Base-by-base conservation (phyloP, 2,329 filamentous ascomycete genomes). In the Ophiostoma fasciatum region DNA sequence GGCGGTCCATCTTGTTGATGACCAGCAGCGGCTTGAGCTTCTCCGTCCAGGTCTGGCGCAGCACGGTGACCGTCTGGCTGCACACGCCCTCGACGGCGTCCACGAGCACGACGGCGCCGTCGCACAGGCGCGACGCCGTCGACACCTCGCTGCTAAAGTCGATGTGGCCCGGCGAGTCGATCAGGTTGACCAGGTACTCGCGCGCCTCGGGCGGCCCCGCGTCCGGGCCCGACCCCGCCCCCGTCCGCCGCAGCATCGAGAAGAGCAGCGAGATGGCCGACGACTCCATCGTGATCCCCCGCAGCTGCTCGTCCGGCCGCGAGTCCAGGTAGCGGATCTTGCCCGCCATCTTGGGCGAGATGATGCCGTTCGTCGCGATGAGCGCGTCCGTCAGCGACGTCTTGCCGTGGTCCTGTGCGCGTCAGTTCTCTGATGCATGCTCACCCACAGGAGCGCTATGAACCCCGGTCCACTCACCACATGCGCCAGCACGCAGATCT, bases 271-370 rank as follows among this genome's bases (percentile, higher is more conserved):
- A 96, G 45, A 98, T 98, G 43, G 90, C 90, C 6, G 88, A 96
- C 0, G 90, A 96, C 57, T 98, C 90, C 90, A 98, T 98, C n/a
- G 90, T 98, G 52, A 98, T 98, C 38, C 90, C 90, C 45, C 90
- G 79, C 13, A 82, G 71, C 60, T 98, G 90, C 57, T 98, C 90
- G 58, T 98, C 90, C 2, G 88, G 88, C 29, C 90, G 71, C 17
- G 90, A 96, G 61, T 98, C 90, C 40, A 98, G 75, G 52, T 96
- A 98, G 46, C 90, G 80, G 58, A 98, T 92, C 66, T 96, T 96
- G 56, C 90, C 90, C 38, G 90, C 90, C 51, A 96, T 69, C 56
- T 96, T 96, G 38, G 88, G 83, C 21, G 90, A 96, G 52, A 98
- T 98, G 62, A 98, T 96, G 62, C 90, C 90, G 71, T 98, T 98